phyloP scores from a whole-genome alignment of 345 rosid species.

The Rhizophora apiculata region DNA sequence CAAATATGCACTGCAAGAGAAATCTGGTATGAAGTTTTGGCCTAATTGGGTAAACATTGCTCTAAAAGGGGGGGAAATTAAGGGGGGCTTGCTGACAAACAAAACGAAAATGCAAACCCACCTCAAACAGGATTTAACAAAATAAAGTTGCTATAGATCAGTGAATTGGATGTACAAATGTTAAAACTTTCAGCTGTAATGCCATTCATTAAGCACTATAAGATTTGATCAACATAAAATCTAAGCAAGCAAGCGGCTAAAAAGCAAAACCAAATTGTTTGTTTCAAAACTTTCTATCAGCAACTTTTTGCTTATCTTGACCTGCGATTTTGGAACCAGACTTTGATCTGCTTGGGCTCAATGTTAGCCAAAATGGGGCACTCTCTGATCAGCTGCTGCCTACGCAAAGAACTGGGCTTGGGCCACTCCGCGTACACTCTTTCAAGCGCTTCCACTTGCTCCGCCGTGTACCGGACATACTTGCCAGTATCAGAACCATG shows the following conservation, averaged over 20 bases:
- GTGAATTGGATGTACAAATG: background rate
- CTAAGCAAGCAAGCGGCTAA: background rate
- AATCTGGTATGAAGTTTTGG: too few species aligned
- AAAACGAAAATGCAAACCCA: background rate
- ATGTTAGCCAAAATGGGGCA: constrained; percentile 93
- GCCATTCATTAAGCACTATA: background rate
- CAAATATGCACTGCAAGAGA: too few species aligned
- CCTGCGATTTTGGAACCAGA: constrained; percentile 99
- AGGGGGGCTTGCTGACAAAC: too few species aligned
- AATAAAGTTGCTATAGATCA: background rate
- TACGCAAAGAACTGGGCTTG: constrained; percentile 89
- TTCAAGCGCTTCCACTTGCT: constrained; percentile 98
- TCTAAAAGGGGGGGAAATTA: too few species aligned
- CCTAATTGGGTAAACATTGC: too few species aligned
- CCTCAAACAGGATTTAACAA: background rate
- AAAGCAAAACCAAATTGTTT: background rate
- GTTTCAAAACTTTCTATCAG: background rate
- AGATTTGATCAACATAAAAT: constrained; percentile 1
- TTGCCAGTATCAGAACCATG: constrained; percentile 73
- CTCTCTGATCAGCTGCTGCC: constrained; percentile 96
- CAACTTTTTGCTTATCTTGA: background rate
- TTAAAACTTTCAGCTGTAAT: background rate
- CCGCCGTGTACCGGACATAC: constrained; percentile 94
- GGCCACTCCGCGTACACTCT: constrained; percentile 97
- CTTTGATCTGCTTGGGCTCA: constrained; percentile 99